A percentile compares a stretch with the other conserved stretches of the same genome.
Conservation (phyloP, 495 filamentous ascomycete species). For the Patellaria atrata region DNA sequence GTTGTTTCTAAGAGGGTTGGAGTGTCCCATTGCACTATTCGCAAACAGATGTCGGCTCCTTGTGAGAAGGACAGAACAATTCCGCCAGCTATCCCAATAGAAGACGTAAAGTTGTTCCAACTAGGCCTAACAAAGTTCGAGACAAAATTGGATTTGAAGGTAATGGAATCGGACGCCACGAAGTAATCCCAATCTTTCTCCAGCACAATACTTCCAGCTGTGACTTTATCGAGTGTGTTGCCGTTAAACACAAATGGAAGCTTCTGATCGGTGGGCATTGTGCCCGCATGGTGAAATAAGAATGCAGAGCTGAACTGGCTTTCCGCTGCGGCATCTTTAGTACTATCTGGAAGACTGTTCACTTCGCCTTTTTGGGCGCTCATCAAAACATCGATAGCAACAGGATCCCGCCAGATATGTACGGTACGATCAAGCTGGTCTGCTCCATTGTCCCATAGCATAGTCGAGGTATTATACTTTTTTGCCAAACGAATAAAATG, state of each 20-base stretch:
- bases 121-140: conserved; percentile 30
- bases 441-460: conserved; percentile 46
- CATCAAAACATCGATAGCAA: conserved; percentile 33
- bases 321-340: conserved; percentile 31
- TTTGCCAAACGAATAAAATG: conserved; percentile 34
- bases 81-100: conserved; percentile 29
- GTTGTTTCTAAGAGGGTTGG: conserved; percentile 31
- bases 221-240: conserved; percentile 36
- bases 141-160: conserved; percentile 36
- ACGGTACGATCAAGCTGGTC: conserved; percentile 34
- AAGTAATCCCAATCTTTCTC: too few species aligned
- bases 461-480: conserved; percentile 32
- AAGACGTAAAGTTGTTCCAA: too few species aligned
- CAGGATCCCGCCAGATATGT: conserved; percentile 36
- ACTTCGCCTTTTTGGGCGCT: conserved; percentile 30
- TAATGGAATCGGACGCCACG: conserved; percentile 31
- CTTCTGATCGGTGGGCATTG: conserved; percentile 27
- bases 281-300: conserved; percentile 40
- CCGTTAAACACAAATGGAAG: conserved; percentile 40
- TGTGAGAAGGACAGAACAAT: conserved; percentile 37
- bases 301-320: conserved; percentile 37
- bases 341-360: conserved; percentile 42
- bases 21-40: conserved; percentile 37
- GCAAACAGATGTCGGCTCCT: conserved; percentile 33
- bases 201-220: conserved; percentile 22